phyloP scores from a whole-genome alignment of 371 early-diverging fungal species.

The Apophysomyces sp. region DNA sequence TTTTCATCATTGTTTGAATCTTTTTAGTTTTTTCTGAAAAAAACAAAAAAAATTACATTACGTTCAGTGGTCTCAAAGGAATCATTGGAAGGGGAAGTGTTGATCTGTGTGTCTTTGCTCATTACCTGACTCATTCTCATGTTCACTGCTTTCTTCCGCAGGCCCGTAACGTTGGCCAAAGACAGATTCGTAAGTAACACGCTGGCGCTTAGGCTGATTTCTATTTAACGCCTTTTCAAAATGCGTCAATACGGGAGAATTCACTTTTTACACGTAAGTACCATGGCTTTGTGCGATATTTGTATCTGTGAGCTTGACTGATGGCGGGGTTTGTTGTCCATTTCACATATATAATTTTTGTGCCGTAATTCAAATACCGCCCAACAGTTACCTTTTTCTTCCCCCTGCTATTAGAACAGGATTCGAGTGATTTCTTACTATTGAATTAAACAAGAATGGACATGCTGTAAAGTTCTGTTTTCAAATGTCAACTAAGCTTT shows the following conservation, averaged over 20 bases:
- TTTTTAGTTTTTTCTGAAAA: not conserved
- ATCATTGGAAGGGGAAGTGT: not conserved
- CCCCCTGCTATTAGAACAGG: too few relatives aligned
- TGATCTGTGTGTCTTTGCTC: not conserved
- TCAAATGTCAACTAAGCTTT: too few relatives aligned
- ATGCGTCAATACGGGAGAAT: not conserved
- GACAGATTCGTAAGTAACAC: not conserved
- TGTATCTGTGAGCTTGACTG: too few relatives aligned
- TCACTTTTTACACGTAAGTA: not conserved
- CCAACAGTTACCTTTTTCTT: too few relatives aligned
- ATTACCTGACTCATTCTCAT: not conserved
- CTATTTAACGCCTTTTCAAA: not conserved
- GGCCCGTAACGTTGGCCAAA: not conserved
- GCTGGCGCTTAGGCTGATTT: not conserved
- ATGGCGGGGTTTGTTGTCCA: too few relatives aligned
- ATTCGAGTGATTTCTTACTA: too few relatives aligned
- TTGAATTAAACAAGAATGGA: too few relatives aligned
- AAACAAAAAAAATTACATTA: not conserved
- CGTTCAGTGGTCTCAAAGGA: too few relatives aligned
- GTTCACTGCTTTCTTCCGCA: not conserved
- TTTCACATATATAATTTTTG: too few relatives aligned
- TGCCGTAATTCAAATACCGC: too few relatives aligned
- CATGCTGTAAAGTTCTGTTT: too few relatives aligned
- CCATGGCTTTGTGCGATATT: not conserved
- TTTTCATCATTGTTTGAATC: not conserved